Conservation (phyloP, 495 filamentous ascomycete species). For the Neurospora sp. region DNA sequence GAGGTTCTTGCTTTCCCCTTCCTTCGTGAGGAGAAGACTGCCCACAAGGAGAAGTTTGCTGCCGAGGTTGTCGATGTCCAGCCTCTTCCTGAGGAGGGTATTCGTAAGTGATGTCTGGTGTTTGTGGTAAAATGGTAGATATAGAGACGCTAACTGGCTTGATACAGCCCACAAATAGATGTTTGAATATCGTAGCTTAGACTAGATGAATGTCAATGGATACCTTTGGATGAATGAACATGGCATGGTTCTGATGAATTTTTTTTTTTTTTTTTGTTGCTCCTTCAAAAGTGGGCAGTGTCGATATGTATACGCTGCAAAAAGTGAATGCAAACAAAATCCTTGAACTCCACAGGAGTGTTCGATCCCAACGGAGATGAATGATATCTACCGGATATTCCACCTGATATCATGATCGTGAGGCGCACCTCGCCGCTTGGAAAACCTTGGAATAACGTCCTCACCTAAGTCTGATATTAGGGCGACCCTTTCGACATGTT, state of each 20-base stretch:
- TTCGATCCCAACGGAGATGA: background rate
- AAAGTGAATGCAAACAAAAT: background rate
- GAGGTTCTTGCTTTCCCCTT: slow-evolving; percentile 88
- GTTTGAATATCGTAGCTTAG: background rate
- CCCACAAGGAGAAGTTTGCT: slow-evolving; percentile 41
- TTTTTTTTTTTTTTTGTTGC: no score
- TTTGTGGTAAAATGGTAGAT: background rate
- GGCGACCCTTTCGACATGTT: no score
- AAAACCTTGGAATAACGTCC: no score
- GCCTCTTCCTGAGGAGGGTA: slow-evolving; percentile 57
- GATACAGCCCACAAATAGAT: slow-evolving; percentile 21
- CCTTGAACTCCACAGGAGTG: background rate
- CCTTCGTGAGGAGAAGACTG: slow-evolving; percentile 36
- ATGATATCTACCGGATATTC: background rate
- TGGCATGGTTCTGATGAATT: background rate
- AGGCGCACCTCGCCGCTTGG: background rate
- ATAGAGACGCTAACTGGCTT: background rate
- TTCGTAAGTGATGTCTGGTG: slow-evolving; percentile 40
- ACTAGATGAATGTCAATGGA: background rate
- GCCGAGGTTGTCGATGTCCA: slow-evolving; percentile 57
- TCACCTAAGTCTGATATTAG: no score
- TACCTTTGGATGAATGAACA: background rate
- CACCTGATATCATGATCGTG: background rate
- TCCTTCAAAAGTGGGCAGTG: background rate
- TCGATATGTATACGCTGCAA: background rate